These are phyloP conservation scores for Tubosaeta sp. DNA, from an alignment of 768 basidiomycete genomes.

Conservation along the genomic window DNA sequence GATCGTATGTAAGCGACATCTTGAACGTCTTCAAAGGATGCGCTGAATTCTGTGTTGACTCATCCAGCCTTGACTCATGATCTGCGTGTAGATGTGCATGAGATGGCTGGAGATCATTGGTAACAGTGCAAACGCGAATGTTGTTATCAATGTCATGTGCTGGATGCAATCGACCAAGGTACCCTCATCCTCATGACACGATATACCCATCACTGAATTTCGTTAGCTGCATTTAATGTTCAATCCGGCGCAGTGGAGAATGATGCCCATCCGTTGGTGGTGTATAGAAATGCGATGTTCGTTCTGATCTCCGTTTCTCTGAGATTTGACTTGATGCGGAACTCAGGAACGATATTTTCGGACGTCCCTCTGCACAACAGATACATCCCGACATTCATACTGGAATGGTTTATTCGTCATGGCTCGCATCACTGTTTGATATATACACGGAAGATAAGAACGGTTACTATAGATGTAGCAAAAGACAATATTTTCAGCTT, in stretches of 20 bases:
- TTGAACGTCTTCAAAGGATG: slow-evolving; percentile 44
- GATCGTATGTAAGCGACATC: slow-evolving; percentile 47
- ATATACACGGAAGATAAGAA: slow-evolving; percentile 14
- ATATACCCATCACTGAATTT: background rate
- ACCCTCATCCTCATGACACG: background rate
- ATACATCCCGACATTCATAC: slow-evolving; percentile 15
- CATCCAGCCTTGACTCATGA: too few relatives aligned
- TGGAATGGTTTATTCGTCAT: slow-evolving; percentile 33
- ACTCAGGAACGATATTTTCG: slow-evolving; percentile 11
- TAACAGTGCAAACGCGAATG: slow-evolving; percentile 5
- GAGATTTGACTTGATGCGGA: slow-evolving; percentile 14
- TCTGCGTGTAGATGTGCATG: slow-evolving; percentile 17
- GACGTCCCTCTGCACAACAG: slow-evolving; percentile 11
- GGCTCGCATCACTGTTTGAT: slow-evolving; percentile 2
- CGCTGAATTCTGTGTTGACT: slow-evolving; percentile 8
- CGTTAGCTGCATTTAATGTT: slow-evolving; percentile 46
- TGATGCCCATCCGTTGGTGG: slow-evolving; percentile 8
- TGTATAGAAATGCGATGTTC: slow-evolving; percentile 12
- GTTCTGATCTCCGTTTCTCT: background rate
- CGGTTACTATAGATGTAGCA: slow-evolving; percentile 8
- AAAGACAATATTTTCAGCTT: slow-evolving; percentile 27
- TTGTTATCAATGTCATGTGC: slow-evolving; percentile 25
- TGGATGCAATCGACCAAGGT: slow-evolving; percentile 52
- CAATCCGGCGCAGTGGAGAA: slow-evolving; percentile 28
- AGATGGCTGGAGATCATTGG: slow-evolving; percentile 23